Conservation (phyloP, 2,329 filamentous ascomycete genomes). For the Phyllosticta citribraziliensis region DNA sequence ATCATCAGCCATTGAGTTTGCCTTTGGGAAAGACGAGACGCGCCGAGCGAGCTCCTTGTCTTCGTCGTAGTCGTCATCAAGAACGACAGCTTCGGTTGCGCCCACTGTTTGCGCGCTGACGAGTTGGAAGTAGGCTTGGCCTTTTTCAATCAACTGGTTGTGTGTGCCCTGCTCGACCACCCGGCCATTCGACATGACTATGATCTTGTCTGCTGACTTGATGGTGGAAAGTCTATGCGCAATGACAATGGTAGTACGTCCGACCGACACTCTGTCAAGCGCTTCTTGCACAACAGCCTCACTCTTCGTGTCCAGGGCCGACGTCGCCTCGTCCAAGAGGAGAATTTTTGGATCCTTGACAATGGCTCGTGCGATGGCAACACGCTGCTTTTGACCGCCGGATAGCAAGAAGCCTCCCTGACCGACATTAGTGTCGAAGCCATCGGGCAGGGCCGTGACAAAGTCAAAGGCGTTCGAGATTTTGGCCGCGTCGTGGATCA, state of each 20-base stretch:
- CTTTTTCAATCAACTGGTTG: constrained; percentile 58
- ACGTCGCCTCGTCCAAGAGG: constrained; percentile 84
- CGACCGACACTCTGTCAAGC: constrained; percentile 68
- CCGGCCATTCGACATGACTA: constrained; percentile 68
- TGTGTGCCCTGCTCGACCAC: constrained; percentile 86
- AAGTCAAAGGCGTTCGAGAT: constrained; percentile 91
- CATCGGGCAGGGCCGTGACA: constrained; percentile 65
- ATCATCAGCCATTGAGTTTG: constrained; percentile 47
- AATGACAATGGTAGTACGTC: constrained; percentile 85
- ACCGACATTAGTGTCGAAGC: constrained; percentile 82
- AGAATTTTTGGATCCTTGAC: constrained; percentile 82
- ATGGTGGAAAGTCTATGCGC: constrained; percentile 88
- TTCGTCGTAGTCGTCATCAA: constrained; percentile 35
- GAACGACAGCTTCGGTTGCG: constrained; percentile 47
- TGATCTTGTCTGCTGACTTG: constrained; percentile 82
- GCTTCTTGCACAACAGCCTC: constrained; percentile 88
- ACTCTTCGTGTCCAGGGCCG: constrained; percentile 80
- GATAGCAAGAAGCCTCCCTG: constrained; percentile 82
- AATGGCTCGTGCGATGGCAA: constrained; percentile 78
- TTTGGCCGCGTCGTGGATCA: constrained; percentile 67
- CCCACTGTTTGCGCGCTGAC: constrained; percentile 79
- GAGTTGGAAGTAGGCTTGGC: constrained; percentile 67
- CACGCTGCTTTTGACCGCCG: constrained; percentile 87
- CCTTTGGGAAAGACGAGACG: constrained; percentile 18
- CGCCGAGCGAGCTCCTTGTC: constrained; percentile 23